Evolutionary conservation across 768 basidiomycete species (phyloP).

Genomic region (Panellus pusillus): DNA sequence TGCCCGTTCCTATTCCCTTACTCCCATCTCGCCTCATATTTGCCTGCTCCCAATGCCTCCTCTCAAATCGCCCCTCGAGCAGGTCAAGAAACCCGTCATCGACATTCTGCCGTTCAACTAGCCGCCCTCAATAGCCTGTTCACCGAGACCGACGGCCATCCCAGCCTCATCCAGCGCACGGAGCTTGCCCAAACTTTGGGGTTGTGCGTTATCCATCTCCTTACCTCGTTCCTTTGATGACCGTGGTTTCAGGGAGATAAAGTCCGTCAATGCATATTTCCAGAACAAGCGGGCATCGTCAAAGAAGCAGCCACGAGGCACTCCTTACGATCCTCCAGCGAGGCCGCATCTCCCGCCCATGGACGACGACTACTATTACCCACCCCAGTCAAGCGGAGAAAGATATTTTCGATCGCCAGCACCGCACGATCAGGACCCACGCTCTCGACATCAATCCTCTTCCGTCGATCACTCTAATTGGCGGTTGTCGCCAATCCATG

Average conservation of each 20-base stretch:
- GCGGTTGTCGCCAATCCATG: constrained; percentile 50
- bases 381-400: neutral
- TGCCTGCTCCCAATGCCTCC: constrained; percentile 22
- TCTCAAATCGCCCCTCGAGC: constrained; percentile 36
- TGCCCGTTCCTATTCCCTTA: constrained; percentile 26
- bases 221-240: constrained; percentile 19
- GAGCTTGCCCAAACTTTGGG: constrained; percentile 70
- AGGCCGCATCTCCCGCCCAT: constrained; percentile 25
- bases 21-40: constrained; percentile 19
- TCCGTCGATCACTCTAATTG: neutral
- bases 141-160: constrained; percentile 68
- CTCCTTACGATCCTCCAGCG: constrained; percentile 19
- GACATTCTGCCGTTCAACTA: constrained; percentile 71
- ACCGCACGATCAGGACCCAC: constrained; percentile 18
- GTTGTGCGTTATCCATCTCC: constrained; percentile 54
- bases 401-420: constrained; percentile 11
- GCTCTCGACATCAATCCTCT: constrained; percentile 8
- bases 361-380: constrained; percentile 21
- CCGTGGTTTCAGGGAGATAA: constrained; percentile 61
- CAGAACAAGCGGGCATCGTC: constrained; percentile 84
- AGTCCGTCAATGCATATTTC: constrained; percentile 86
- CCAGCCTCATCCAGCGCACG: constrained; percentile 64
- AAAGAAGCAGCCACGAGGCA: constrained; percentile 61
- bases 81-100: constrained; percentile 78
- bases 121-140: constrained; percentile 78